Evolutionary conservation across 208 protist genomes (phyloP), one percentile per base, ranked within the genome.

Genomic region (Leptomonas pyrrhocoris): DNA sequence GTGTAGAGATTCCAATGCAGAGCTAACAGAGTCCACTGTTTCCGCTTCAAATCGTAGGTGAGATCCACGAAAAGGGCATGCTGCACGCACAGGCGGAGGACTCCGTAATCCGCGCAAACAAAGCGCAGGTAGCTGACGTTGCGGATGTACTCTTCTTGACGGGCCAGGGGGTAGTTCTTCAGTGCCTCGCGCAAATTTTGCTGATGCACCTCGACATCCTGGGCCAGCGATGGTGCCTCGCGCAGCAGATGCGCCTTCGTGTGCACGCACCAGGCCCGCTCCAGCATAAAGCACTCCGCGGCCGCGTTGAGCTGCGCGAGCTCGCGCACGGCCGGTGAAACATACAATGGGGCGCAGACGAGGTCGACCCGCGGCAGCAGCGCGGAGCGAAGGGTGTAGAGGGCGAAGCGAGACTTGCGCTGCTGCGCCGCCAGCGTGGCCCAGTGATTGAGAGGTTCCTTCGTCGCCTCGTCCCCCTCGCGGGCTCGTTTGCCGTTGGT

Each of bases 171-270:
- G 9, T 66, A 67, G 27, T 48, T 40, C 18, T 70, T 63, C 23
- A 76, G 65, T 1, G 56, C 23, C 11, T 76, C 54, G 25, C 45
- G 53, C 42, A 88, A 67, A 21, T 38, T 53, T 6, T 49, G 23
- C 5, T 28, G 58, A 28, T 60, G 69, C 9, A 19, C 23, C 34
- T 67, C 53, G 4, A 80, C 69, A 18, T 73, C 64, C 13, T 66
- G 65, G 19, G 79, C 48, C 3, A 93, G 60, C 11, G 69, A 57
- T 16, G 86, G 84, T 63, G 78, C 56, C 68, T 91, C 83, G 2
- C 73, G 74, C 50, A 95, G 62, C 11, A 95, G 65, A 43, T 84
- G 74, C 5, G 76, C 79, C 62, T 88, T 90, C 50, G 83, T 89
- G 46, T 79, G 56, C 15, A 89, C 68, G 4, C 58, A 56, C 80